These are phyloP conservation scores for Simplicillium aogashimaense DNA, from an alignment of 2,329 filamentous ascomycete species.

Conservation along the genomic window DNA sequence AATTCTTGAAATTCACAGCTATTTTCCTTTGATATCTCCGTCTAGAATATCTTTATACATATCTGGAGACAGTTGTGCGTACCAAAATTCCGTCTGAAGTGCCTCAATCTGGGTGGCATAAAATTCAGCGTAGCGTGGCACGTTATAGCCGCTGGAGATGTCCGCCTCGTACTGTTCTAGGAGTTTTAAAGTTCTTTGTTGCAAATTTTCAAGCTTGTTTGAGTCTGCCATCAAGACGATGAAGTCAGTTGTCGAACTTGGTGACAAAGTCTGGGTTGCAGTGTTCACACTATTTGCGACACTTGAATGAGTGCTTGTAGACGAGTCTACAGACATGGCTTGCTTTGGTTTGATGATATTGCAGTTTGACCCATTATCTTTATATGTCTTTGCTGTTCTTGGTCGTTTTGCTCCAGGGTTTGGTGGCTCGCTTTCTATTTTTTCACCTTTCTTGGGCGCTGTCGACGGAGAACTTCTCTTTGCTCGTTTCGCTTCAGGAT, in stretches of 20 bases:
- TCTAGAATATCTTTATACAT: too few relatives aligned
- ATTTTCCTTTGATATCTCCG: background rate
- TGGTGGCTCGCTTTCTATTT: too few relatives aligned
- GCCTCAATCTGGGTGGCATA: slow-evolving; percentile 18
- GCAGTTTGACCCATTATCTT: too few relatives aligned
- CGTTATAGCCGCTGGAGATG: slow-evolving; percentile 11
- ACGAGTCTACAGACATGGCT: too few relatives aligned
- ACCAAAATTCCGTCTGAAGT: slow-evolving; percentile 20
- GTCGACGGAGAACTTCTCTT: background rate
- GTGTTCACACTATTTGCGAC: too few relatives aligned
- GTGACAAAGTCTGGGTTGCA: too few relatives aligned
- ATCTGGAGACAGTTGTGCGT: slow-evolving; percentile 11
- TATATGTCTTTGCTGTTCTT: too few relatives aligned
- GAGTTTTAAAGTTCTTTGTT: slow-evolving; percentile 14
- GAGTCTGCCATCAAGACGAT: slow-evolving; percentile 14
- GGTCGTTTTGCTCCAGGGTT: too few relatives aligned
- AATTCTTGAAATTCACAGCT: too few relatives aligned
- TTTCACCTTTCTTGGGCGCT: background rate
- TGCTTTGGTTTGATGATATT: too few relatives aligned
- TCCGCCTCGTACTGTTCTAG: slow-evolving; percentile 24
- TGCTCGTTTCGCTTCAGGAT: slow-evolving; percentile 1
- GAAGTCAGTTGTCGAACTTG: background rate
- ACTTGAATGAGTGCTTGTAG: too few relatives aligned
- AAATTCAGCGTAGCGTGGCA: slow-evolving; percentile 15
- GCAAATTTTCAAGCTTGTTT: slow-evolving; percentile 15